Percentiles rank a stretch among this genome's conserved stretches.
These are phyloP conservation scores for Populus trichocarpa DNA, from an alignment of 441 rosid species.

Conservation along the genomic window DNA sequence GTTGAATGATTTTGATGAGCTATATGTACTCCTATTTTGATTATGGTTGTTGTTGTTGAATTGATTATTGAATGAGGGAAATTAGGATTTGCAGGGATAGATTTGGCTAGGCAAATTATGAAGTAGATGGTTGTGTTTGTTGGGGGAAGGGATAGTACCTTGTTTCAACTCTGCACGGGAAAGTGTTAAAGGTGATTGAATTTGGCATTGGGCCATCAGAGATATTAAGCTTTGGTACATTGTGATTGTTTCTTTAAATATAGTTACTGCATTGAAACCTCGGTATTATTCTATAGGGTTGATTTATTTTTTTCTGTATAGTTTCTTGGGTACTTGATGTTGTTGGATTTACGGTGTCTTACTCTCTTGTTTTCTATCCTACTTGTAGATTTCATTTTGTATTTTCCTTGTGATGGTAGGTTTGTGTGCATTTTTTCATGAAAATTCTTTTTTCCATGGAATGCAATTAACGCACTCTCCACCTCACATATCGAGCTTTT, in stretches of 20 bases:
- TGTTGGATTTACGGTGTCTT: neutral
- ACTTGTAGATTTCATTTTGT: neutral
- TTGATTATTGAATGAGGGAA: neutral
- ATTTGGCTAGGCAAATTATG: neutral
- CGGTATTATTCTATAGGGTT: neutral
- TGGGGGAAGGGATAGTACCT: neutral
- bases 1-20: neutral
- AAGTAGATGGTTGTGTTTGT: neutral
- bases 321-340: neutral
- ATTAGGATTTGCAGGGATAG: neutral
- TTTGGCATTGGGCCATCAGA: neutral
- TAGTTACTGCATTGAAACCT: neutral
- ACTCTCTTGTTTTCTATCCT: neutral
- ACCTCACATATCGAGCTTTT: neutral
- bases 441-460: neutral
- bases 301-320: neutral
- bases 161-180: neutral
- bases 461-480: neutral
- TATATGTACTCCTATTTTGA: neutral
- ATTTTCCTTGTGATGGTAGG: neutral
- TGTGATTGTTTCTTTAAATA: neutral
- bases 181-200: neutral
- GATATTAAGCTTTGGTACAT: neutral
- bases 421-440: neutral
- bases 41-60: neutral